A percentile compares a stretch with the other conserved stretches of the same genome.
Evolutionary conservation across 768 basidiomycete species (phyloP).

Genomic region (Tulasnella sp.): DNA sequence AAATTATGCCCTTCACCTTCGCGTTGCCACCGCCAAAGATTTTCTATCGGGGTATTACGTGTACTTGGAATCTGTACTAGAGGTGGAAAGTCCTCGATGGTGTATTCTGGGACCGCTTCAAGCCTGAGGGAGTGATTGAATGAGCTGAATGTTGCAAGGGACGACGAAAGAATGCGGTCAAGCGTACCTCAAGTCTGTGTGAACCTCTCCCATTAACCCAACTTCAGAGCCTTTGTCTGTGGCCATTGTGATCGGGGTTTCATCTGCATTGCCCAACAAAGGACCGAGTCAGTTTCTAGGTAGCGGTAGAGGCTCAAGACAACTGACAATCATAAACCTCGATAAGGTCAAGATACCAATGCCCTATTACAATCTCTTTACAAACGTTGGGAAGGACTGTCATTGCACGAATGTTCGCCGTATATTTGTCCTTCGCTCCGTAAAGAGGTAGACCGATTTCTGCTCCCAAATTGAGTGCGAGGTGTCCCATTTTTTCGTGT

Average conservation of each 20-base stretch:
- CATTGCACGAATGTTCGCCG: conserved; percentile 17
- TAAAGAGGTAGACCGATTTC: conserved; percentile 24
- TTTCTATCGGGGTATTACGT: conserved; percentile 25
- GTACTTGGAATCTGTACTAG: conserved; percentile 21
- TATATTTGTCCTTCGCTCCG: conserved; percentile 24
- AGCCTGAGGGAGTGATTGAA: not conserved
- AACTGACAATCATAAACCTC: conserved; percentile 22
- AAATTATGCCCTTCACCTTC: conserved; percentile 18
- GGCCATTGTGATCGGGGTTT: conserved; percentile 22
- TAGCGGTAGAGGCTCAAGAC: not conserved
- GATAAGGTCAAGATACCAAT: conserved; percentile 27
- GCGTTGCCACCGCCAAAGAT: conserved; percentile 24
- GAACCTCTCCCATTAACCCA: conserved; percentile 20
- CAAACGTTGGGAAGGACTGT: conserved; percentile 23
- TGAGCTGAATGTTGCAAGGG: not conserved
- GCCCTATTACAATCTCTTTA: conserved; percentile 21
- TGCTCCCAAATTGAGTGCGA: conserved; percentile 23
- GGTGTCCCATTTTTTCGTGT: conserved; percentile 24
- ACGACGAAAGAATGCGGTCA: not conserved
- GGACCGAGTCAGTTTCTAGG: not conserved
- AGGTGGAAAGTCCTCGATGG: conserved; percentile 17
- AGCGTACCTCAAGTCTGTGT: conserved; percentile 3
- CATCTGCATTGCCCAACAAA: not conserved
- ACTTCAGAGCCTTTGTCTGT: conserved; percentile 26
- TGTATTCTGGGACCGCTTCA: conserved; percentile 18